These are phyloP conservation scores for Yamagishiella unicocca DNA, from an alignment of 139 green algal genomes.

Conservation along the genomic window DNA sequence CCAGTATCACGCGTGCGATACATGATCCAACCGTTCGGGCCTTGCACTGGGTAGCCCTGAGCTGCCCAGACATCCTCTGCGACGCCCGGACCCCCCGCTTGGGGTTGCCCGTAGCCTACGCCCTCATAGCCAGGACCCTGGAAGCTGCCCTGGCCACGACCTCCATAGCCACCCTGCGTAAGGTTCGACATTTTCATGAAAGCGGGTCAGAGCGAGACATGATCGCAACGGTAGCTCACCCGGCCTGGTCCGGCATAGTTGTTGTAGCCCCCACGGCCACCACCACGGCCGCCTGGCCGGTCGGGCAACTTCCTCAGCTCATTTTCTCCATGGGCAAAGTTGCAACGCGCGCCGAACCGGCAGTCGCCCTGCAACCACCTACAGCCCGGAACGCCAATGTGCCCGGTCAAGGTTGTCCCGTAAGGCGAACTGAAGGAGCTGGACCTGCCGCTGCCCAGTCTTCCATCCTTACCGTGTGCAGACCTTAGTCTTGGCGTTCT, in stretches of 20 bases:
- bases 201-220: no score
- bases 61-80: constrained; percentile 70
- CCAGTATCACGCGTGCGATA: constrained; percentile 72
- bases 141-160: constrained; percentile 41
- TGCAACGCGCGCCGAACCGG: constrained; percentile 93
- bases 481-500: constrained; percentile 92
- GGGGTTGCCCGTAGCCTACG: constrained; percentile 16
- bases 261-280: constrained; percentile 34
- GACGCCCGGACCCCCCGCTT: not conserved
- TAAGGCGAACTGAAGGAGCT: not conserved
- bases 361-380: constrained; percentile 91
- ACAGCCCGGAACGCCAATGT: constrained; percentile 19
- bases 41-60: constrained; percentile 70
- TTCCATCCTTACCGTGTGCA: constrained; percentile 76
- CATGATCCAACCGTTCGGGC: constrained; percentile 82
- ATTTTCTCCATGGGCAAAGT: constrained; percentile 95
- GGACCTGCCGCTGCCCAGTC: not conserved
- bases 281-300: constrained; percentile 40
- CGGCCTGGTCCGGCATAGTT: constrained; percentile 10
- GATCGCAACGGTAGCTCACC: constrained; percentile 33
- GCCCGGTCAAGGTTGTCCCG: constrained; percentile 14
- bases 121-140: constrained; percentile 39
- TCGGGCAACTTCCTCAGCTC: constrained; percentile 84
- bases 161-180: constrained; percentile 40
- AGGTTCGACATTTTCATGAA: no score